Conservation (phyloP, 2,329 filamentous ascomycete species). For the Aspergillus sp. region DNA sequence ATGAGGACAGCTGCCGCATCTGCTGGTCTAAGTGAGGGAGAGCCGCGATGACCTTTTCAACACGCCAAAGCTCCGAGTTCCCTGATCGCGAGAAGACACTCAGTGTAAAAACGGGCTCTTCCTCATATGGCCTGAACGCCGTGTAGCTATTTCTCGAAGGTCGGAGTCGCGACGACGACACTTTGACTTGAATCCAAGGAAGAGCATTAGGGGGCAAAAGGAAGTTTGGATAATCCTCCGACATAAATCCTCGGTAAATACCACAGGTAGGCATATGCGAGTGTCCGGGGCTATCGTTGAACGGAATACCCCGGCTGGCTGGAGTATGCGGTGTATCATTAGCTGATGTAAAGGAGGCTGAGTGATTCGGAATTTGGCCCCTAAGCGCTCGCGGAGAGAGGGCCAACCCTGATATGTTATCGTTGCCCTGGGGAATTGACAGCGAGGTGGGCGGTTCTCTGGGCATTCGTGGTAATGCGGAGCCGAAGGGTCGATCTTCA, state of each 20-base stretch:
- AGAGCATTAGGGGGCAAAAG: slow-evolving; percentile 81
- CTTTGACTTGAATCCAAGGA: slow-evolving; percentile 72
- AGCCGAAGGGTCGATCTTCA: slow-evolving; percentile 49
- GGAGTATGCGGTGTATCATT: slow-evolving; percentile 4
- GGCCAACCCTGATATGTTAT: slow-evolving; percentile 42
- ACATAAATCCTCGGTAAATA: slow-evolving; percentile 69
- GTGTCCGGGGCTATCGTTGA: slow-evolving; percentile 25
- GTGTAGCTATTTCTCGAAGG: slow-evolving; percentile 80
- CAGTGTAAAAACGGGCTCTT: slow-evolving; percentile 88
- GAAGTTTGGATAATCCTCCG: slow-evolving; percentile 78
- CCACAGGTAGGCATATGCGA: slow-evolving; percentile 26
- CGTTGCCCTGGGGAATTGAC: slow-evolving; percentile 51
- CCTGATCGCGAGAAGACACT: slow-evolving; percentile 67
- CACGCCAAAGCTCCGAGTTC: slow-evolving; percentile 68
- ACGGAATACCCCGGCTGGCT: slow-evolving; percentile 16
- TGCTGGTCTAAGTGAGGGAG: slow-evolving; percentile 73
- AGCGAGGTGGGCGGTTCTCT: slow-evolving; percentile 41
- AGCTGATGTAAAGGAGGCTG: neutral
- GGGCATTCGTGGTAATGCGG: slow-evolving; percentile 49
- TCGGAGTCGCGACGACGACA: slow-evolving; percentile 89
- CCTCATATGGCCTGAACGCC: slow-evolving; percentile 68
- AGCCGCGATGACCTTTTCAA: slow-evolving; percentile 82
- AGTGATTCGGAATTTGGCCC: slow-evolving; percentile 54
- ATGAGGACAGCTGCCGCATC: slow-evolving; percentile 62
- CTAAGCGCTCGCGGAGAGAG: slow-evolving; percentile 65